These are phyloP conservation scores for Calonectria honghensis DNA, from an alignment of 2,329 filamentous ascomycete species.

Conservation along the genomic window DNA sequence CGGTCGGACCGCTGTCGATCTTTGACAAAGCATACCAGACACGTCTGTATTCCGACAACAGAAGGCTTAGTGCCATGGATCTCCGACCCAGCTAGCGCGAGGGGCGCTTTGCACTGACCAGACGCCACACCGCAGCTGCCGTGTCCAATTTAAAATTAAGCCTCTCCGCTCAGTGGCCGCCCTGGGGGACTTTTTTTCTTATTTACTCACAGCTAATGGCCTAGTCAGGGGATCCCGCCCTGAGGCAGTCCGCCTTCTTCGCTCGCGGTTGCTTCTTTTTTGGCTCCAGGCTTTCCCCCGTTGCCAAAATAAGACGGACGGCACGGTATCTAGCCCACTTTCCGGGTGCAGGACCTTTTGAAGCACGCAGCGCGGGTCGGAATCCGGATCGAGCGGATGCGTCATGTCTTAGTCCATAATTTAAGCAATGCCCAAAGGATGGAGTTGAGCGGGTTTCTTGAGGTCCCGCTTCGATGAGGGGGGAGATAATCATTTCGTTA, in stretches of 20 bases:
- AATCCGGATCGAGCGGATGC: neutral
- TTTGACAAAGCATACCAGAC: neutral
- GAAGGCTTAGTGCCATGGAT: neutral
- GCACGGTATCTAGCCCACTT: constrained; percentile 1
- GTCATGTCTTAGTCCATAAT: neutral
- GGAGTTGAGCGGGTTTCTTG: neutral
- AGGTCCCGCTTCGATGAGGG: neutral
- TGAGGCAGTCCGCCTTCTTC: neutral
- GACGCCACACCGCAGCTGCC: constrained; percentile 23
- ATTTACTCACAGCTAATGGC: neutral
- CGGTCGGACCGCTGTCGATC: neutral
- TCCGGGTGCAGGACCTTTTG: constrained; percentile 10
- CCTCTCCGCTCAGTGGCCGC: neutral
- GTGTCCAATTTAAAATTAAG: constrained; percentile 24
- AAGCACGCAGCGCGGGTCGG: neutral
- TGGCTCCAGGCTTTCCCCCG: neutral
- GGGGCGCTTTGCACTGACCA: neutral
- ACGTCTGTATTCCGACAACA: neutral
- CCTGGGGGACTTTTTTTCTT: neutral
- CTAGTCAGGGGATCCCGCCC: constrained; percentile 14
- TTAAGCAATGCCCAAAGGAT: constrained; percentile 13
- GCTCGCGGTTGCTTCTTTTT: neutral
- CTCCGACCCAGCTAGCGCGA: neutral
- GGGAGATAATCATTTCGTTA: neutral
- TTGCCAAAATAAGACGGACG: neutral